Evolutionary conservation across 768 basidiomycete species (phyloP), one percentile per base, ranked within the genome.

Genomic region (Pulveroboletus ravenelii): DNA sequence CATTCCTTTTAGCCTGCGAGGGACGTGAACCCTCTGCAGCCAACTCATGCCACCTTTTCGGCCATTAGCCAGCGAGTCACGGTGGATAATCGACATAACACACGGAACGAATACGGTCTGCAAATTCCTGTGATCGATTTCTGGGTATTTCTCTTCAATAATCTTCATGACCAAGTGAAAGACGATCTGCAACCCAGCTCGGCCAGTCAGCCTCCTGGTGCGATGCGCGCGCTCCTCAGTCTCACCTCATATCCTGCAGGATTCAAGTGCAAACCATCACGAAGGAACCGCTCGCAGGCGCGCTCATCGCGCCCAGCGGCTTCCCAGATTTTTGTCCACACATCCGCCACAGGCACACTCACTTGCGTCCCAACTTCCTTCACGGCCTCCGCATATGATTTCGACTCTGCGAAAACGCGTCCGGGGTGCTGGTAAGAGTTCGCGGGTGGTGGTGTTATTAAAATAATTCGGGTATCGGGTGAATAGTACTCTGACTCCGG

Each of bases 381-480:
- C 43, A 85, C 87, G 20, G 81, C 86, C 45, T 84, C 75, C 5
- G 89, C 89, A 65, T 94, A 95, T 29, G 60, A 59, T 51, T 70
- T 78, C 15, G 90, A 87, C 18, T 71, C 72, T 18, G 76, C 80
- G 59, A 87, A 85, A 34, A 70, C 62, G 13, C 89, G 78, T 39
- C 72, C 76, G 35, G 60, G 62, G 58, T 87, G 74, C 52, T 81
- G 80, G 56, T 76, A 58, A 6, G 81, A 81, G 59, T 85, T 87
- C 47, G 92, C 76, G 2, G 93, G 93, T 5, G 93, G 89, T 12
- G 93, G 89, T 13, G 88, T 89, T 51, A 94, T 80, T 49, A 97
- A 74, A 46, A 96, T 70, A 58, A 95, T 77, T 47, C 78, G 77
- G 41, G 92, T 94, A 15, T 74, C 60, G 2, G 87, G 85, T 10